Percentiles rank a stretch among this genome's conserved stretches.
Evolutionary conservation across 2,329 filamentous ascomycete species (phyloP).

Genomic region (Trichoderma cornu-damae): DNA sequence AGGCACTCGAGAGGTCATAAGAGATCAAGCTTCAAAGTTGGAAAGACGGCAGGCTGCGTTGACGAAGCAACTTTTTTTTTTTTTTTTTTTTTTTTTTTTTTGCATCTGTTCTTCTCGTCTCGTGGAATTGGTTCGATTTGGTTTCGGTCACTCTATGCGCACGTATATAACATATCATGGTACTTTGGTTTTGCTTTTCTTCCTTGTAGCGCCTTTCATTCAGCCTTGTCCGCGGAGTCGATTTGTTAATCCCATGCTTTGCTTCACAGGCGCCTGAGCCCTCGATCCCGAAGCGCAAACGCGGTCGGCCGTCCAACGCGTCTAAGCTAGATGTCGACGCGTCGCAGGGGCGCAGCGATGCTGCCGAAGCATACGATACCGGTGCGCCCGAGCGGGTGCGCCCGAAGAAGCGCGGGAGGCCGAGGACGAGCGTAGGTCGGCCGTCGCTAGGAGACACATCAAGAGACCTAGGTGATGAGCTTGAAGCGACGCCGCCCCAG

Average conservation of each 20-base stretch:
- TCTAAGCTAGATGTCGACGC: constrained; percentile 30
- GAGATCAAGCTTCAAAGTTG: too few relatives aligned
- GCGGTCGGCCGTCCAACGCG: constrained; percentile 41
- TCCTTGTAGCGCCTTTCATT: background rate
- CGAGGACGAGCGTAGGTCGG: constrained; percentile 21
- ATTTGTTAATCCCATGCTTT: background rate
- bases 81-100: too few relatives aligned
- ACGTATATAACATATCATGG: constrained; percentile 3
- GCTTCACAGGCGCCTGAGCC: constrained; percentile 26
- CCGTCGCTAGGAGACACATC: constrained; percentile 21
- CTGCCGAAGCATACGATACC: constrained; percentile 21
- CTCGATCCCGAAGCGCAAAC: constrained; percentile 39
- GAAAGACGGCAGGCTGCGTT: too few relatives aligned
- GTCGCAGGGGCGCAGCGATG: constrained; percentile 22
- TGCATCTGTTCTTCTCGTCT: background rate
- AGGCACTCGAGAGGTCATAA: too few relatives aligned
- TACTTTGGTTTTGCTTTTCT: background rate
- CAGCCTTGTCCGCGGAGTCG: background rate
- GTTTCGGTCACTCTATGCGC: background rate
- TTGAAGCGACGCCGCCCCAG: constrained; percentile 12
- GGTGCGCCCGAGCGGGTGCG: constrained; percentile 26
- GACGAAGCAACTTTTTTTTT: too few relatives aligned
- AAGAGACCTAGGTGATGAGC: background rate
- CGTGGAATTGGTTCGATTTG: background rate
- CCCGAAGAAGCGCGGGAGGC: constrained; percentile 27